phyloP scores from a whole-genome alignment of 768 basidiomycete species.

The Phaeotremella skinneri region DNA sequence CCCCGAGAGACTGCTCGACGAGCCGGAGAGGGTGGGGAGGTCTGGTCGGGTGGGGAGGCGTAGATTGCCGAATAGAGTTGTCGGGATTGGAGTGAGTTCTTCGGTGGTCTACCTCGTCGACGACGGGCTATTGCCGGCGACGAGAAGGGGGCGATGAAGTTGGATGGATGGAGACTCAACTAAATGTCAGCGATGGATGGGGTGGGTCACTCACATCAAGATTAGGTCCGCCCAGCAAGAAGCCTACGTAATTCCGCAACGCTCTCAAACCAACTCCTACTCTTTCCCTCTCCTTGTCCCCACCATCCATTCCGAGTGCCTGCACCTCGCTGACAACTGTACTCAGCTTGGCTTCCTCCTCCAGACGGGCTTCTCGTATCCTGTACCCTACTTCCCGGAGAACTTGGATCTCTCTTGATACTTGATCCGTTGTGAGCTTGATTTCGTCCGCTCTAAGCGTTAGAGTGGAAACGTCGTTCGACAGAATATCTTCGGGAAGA shows the following conservation, averaged over 20 bases:
- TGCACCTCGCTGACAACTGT: conserved; percentile 25
- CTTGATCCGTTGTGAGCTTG: background rate
- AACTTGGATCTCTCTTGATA: conserved; percentile 11
- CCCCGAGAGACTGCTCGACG: no score
- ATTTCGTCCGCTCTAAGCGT: background rate
- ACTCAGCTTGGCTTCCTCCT: conserved; percentile 22
- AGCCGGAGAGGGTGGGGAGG: no score
- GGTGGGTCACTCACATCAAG: conserved; percentile 14
- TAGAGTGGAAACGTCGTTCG: conserved; percentile 5
- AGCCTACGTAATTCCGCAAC: conserved; percentile 29
- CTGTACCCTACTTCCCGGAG: conserved; percentile 5
- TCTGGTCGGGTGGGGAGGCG: conserved; percentile 3
- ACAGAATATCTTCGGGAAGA: conserved; percentile 15
- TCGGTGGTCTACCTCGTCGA: conserved; percentile 39
- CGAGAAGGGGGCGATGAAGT: conserved; percentile 23
- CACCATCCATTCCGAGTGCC: conserved; percentile 10
- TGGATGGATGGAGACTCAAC: background rate
- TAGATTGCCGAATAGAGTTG: conserved; percentile 20
- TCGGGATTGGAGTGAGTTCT: conserved; percentile 15
- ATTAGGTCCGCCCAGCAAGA: conserved; percentile 17
- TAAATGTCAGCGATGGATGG: background rate
- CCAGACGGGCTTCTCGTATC: conserved; percentile 24
- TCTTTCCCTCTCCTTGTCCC: conserved; percentile 19
- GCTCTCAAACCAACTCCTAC: conserved; percentile 23
- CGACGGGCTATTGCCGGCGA: conserved; percentile 40